These are phyloP conservation scores for Selaginella tamariscina DNA, from an alignment of 75 land plant species.

Conservation along the genomic window DNA sequence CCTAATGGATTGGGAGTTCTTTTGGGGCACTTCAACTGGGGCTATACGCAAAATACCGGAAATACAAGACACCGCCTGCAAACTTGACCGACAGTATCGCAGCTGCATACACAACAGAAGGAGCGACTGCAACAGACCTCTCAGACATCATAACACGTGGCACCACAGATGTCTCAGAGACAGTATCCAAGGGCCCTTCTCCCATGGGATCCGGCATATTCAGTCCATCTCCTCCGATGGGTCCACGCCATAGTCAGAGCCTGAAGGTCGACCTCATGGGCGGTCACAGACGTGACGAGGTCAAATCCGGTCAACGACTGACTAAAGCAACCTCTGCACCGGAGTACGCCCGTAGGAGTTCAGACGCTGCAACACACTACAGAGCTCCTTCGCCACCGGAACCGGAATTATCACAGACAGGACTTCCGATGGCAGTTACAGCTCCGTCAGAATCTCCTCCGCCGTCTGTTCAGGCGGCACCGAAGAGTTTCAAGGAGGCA, in stretches of 20 bases:
- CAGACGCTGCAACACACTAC: background rate
- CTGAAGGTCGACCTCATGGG: background rate
- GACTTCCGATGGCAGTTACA: background rate
- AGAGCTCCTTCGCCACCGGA: background rate
- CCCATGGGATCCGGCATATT: too few relatives aligned
- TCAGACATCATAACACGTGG: constrained; percentile 2
- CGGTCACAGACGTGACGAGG: background rate
- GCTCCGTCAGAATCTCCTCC: background rate
- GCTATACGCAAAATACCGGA: constrained; percentile 5
- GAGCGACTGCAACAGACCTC: background rate
- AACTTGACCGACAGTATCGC: background rate
- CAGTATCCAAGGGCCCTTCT: background rate
- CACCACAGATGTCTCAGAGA: background rate
- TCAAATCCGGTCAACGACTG: background rate
- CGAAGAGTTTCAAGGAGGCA: background rate
- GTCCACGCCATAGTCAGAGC: background rate
- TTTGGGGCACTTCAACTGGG: constrained; percentile 3
- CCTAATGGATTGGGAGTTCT: constrained; percentile 5
- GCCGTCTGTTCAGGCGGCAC: background rate
- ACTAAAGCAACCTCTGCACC: background rate
- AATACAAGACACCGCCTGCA: background rate
- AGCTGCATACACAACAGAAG: background rate
- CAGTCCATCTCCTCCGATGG: background rate
- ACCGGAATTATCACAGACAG: background rate
- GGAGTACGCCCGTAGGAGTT: background rate